Evolutionary conservation across 1,284 basidiomycete species (phyloP).

Genomic region (Cystobasidium slooffiae): DNA sequence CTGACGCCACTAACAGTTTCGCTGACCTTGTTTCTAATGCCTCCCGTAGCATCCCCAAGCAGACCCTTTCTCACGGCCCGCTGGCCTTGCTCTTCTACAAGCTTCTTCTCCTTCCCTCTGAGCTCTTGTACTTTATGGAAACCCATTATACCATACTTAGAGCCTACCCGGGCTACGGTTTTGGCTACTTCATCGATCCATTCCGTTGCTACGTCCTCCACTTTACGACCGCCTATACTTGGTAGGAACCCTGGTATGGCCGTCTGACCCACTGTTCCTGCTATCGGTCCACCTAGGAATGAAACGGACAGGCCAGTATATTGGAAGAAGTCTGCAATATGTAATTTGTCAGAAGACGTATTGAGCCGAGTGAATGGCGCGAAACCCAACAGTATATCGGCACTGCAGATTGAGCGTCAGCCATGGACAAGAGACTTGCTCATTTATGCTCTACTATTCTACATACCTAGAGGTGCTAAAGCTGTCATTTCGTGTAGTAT

Average conservation of each 20-base stretch:
- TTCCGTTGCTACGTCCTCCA: constrained; percentile 35
- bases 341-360: neutral
- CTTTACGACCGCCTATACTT: constrained; percentile 30
- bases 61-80: constrained; percentile 26
- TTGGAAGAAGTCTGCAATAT: constrained; percentile 40
- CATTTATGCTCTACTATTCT: neutral
- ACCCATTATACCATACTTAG: constrained; percentile 43
- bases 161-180: constrained; percentile 38
- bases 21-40: constrained; percentile 36
- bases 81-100: constrained; percentile 38
- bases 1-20: constrained; percentile 42
- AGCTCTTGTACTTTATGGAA: constrained; percentile 43
- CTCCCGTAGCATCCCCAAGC: constrained; percentile 8
- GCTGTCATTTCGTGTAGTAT: constrained; percentile 37
- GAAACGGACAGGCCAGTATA: constrained; percentile 35
- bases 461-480: constrained; percentile 28
- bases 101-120: constrained; percentile 32
- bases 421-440: neutral
- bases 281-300: constrained; percentile 42
- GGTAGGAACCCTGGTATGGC: constrained; percentile 27
- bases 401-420: constrained; percentile 21
- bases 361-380: neutral
- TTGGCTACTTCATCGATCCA: constrained; percentile 40
- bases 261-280: constrained; percentile 37
- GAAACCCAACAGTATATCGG: constrained; percentile 31